These are phyloP conservation scores for Penicillium vulpinum DNA, from an alignment of 2,329 filamentous ascomycete species.

Conservation along the genomic window DNA sequence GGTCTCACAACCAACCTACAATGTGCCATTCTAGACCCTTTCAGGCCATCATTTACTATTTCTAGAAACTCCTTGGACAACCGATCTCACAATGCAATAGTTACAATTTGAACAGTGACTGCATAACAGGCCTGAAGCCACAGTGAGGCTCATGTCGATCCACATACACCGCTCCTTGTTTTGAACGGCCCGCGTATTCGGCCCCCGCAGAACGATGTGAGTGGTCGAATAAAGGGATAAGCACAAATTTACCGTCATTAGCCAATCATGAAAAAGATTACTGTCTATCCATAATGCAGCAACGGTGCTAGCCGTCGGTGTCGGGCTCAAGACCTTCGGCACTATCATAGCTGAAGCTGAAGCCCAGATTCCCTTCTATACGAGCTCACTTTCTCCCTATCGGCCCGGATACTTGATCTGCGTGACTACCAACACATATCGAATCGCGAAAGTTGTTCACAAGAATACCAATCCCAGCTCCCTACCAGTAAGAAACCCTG, in stretches of 20 bases:
- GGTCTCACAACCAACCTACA: neutral
- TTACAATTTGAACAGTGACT: neutral
- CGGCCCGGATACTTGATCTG: neutral
- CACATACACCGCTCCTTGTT: constrained; percentile 22
- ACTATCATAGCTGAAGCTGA: constrained; percentile 12
- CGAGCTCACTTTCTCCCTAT: neutral
- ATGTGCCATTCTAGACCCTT: neutral
- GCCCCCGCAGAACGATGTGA: constrained; percentile 1
- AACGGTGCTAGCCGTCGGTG: constrained; percentile 25
- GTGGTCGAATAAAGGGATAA: constrained; percentile 12
- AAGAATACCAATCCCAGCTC: neutral
- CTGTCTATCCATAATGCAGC: constrained; percentile 5
- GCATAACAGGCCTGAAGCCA: neutral
- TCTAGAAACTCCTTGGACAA: neutral
- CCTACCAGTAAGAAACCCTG: neutral
- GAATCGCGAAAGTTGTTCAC: neutral
- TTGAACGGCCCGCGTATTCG: constrained; percentile 7
- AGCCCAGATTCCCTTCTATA: neutral
- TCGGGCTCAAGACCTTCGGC: constrained; percentile 5
- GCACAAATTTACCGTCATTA: constrained; percentile 2
- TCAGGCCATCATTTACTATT: neutral
- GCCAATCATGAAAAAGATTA: constrained; percentile 9
- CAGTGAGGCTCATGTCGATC: constrained; percentile 7
- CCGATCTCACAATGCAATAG: neutral
- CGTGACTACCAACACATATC: constrained; percentile 1